Evolutionary conservation across 1,139 yeast genomes (phyloP), one percentile per base, ranked within the genome.

Genomic region (Wickerhamomyces sp.): DNA sequence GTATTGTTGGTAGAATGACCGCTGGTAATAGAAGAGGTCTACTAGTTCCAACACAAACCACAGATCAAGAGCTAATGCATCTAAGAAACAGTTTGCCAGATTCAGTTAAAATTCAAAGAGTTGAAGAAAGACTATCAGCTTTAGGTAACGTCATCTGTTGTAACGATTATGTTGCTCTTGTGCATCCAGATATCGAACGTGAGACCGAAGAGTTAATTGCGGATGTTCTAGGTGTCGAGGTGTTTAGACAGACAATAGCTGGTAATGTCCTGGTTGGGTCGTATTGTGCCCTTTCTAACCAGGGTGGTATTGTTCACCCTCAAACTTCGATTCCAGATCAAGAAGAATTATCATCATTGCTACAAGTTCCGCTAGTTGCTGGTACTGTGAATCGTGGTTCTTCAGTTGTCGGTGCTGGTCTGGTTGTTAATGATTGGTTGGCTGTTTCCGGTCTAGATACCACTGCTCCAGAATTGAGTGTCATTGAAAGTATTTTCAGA

Each of bases 321-420:
- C 96, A 87, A 61, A 93, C 98, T 28, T 80, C 95, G 28, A 81
- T 91, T 43, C 96, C 91, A 63, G 98, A 93, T 62, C 98, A 91
- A 68, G 98, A 93, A 66, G 98, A 93, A 66, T 74, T 93, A 53
- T 86, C 96, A 11, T 87, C 96, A 25, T 72, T 93, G 59, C 73
- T 93, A 54, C 98, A 93, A 66, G 95, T 93, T 33, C 99, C 99
- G 38, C 72, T 93, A 49, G 98, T 93, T 31, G 98, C 99, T 12
- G 99, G 99, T 63, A 88, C 97, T 27, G 93, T 93, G 42, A 93
- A 93, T 70, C 82, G 98, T 64, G 99, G 99, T 63, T 85, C 95
- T 18, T 68, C 95, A 10, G 97, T 91, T 34, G 95, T 93, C 45
- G 98, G 98, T 54, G 97, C 97, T 32, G 98, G 98, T 49, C 78